Conservation (phyloP, 225 moss, liverwort and hornwort genomes). For the Ulota crispa region DNA sequence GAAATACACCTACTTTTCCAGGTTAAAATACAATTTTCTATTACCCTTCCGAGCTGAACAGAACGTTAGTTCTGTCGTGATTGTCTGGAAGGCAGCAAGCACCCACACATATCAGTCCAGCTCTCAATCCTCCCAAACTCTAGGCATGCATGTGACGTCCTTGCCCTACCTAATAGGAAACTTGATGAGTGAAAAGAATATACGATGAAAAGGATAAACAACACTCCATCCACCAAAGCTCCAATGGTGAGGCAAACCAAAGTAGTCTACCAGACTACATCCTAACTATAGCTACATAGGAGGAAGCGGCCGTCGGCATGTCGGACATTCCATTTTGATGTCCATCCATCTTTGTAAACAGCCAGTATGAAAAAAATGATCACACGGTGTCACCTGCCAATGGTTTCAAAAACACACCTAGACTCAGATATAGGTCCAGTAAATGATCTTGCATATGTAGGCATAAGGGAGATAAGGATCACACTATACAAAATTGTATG, state of each 20-base stretch:
- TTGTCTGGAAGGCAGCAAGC: constrained; percentile 12
- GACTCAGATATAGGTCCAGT: background rate
- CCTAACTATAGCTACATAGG: constrained; percentile 65
- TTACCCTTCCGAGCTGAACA: constrained; percentile 20
- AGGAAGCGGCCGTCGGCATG: constrained; percentile 83
- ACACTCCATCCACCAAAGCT: constrained; percentile 27
- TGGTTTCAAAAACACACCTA: constrained; percentile 2
- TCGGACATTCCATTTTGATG: constrained; percentile 99
- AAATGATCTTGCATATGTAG: background rate
- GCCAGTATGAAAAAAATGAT: constrained; percentile 89
- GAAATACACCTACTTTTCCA: constrained; percentile 13
- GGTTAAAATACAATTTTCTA: constrained; percentile 19
- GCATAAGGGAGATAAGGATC: background rate
- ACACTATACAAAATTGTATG: background rate
- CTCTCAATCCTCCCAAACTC: constrained; percentile 15
- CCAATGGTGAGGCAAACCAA: constrained; percentile 30
- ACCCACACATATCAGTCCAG: constrained; percentile 14
- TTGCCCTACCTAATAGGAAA: constrained; percentile 16
- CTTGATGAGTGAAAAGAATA: constrained; percentile 23
- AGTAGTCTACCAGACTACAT: constrained; percentile 29
- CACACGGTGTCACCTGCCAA: constrained; percentile 92
- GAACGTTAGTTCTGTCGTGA: constrained; percentile 12
- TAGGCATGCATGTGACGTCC: background rate
- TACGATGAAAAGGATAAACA: constrained; percentile 2
- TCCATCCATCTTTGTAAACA: constrained; percentile 99